phyloP scores from a whole-genome alignment of 164 flowering plant genomes.

The Aristolochia contorta region DNA sequence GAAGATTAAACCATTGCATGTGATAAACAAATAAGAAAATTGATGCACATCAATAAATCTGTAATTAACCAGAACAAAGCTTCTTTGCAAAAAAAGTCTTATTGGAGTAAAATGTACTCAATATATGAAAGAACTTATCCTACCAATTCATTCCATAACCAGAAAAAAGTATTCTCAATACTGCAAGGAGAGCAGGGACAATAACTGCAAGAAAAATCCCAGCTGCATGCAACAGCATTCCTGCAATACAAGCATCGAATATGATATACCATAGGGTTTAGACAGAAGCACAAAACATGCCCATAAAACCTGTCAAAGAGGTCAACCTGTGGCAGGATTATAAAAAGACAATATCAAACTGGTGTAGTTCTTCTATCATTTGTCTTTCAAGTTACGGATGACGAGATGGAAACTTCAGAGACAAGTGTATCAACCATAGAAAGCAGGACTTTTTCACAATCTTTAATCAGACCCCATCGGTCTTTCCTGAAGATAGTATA shows the following conservation, averaged over 20 bases:
- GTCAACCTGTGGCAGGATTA: no score
- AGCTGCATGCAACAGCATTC: slow-evolving; percentile 49
- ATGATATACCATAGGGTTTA: not conserved
- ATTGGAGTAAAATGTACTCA: no score
- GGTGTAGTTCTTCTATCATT: no score
- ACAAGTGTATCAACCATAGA: no score
- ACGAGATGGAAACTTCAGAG: no score
- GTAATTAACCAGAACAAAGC: not conserved
- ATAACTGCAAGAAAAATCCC: slow-evolving; percentile 55
- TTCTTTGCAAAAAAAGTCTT: not conserved
- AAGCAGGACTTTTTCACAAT: no score
- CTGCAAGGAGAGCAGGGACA: slow-evolving; percentile 52
- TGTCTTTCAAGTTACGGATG: no score
- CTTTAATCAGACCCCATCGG: no score
- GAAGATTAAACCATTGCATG: not conserved
- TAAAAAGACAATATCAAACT: no score
- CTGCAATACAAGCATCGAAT: slow-evolving; percentile 27
- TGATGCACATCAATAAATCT: not conserved
- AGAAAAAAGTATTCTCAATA: slow-evolving; percentile 57
- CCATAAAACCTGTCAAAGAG: no score
- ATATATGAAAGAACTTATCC: slow-evolving; percentile 8
- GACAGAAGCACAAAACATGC: not conserved
- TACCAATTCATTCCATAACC: slow-evolving; percentile 84
- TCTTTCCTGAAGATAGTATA: no score
- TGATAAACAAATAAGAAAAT: not conserved